Base-by-base conservation (phyloP, 495 filamentous ascomycete genomes). In the Stereocaulon alpinum region DNA sequence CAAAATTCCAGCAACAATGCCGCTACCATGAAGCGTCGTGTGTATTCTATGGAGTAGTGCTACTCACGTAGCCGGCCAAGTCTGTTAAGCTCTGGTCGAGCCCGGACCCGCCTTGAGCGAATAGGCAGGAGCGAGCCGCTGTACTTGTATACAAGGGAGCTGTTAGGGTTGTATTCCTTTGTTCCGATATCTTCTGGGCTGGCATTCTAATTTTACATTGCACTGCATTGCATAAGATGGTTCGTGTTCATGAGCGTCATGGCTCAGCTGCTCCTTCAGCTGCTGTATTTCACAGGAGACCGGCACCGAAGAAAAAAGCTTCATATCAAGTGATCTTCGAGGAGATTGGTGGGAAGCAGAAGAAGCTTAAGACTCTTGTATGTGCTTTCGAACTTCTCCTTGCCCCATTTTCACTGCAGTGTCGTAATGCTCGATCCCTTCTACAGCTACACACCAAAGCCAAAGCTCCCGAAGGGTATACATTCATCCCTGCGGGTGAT, bases 401-500 rank as follows among this genome's bases (percentile, higher is more conserved):
- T 44, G 29, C 15, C 18, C 18, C 24, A 18, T 18, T 9, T 6
- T 32, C 30, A 12, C 29, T 66, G 18, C 27, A 4, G 2, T 22
- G 7, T 37, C 5, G 17, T 52, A n/a, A 52, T 32, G 29, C 11
- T 63, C 66, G 69, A 61, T 74, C 62, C 51, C 48, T 57, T 17
- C 32, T 30, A 27, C 32, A 81, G 78, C 72, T 80, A 58, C 76
- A 70, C 29, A 75, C 78, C 53, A 74, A 76, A 57, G 71, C 73
- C 17, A 69, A 74, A 66, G 74, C 89, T 29, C 89, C 89, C 3
- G 78, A 76, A n/a, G 89, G 88, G 7, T 95, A 88, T 63, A 85
- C 83, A 29, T 94, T 91, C 67, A 83, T 96, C 56, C 85, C 88
- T n/a, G 80, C 84, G 55, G 91, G 91, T 24, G 83, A 88, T 66